phyloP scores from a whole-genome alignment of 108 stramenopile species.

The Chaetoceros muelleri region DNA sequence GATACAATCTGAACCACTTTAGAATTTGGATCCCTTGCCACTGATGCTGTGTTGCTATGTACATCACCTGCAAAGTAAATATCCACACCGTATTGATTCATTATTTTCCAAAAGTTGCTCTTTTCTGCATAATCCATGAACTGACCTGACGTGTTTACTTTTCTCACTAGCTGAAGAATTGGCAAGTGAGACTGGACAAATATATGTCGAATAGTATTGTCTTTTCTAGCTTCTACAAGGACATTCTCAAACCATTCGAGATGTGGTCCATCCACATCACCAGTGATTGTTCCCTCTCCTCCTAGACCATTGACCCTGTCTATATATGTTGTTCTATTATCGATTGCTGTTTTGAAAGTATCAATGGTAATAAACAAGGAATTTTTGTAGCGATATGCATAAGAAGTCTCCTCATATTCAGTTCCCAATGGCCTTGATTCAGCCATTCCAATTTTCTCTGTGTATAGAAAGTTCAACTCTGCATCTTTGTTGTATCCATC shows the following conservation, averaged over 20 bases:
- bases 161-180: too few relatives aligned
- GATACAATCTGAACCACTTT: too few relatives aligned
- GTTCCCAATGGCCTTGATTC: background rate
- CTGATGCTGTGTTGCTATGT: too few relatives aligned
- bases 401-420: background rate
- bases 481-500: slow-evolving; percentile 4
- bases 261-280: background rate
- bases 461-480: background rate
- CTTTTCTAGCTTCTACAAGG: slow-evolving; percentile 4
- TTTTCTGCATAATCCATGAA: too few relatives aligned
- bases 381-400: slow-evolving; percentile 1
- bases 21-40: too few relatives aligned
- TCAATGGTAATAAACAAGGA: slow-evolving; percentile 1
- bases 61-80: too few relatives aligned
- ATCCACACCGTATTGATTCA: too few relatives aligned
- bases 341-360: background rate
- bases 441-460: background rate
- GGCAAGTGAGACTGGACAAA: slow-evolving; percentile 5
- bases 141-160: too few relatives aligned
- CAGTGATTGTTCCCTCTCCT: slow-evolving; percentile 1
- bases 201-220: slow-evolving; percentile 3
- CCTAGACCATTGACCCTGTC: slow-evolving; percentile 1
- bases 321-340: background rate
- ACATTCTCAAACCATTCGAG: slow-evolving; percentile 6
- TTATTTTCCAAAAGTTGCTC: too few relatives aligned